A percentile compares a stretch with the other conserved stretches of the same genome.
phyloP scores from a whole-genome alignment of 2,329 filamentous ascomycete species.

The Sclerotinia glacialis region DNA sequence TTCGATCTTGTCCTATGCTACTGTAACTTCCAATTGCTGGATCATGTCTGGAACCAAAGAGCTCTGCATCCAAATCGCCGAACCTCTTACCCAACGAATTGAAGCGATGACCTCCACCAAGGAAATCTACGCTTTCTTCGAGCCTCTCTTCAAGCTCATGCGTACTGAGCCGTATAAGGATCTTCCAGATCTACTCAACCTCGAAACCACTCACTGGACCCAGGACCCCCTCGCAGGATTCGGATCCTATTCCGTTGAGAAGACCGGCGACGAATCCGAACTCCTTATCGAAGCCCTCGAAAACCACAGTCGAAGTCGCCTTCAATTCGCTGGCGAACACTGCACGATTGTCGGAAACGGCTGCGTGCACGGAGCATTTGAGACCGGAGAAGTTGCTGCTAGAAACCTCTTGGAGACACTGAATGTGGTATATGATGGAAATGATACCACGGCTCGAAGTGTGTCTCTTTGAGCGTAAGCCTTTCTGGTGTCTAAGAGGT shows the following conservation, averaged over 20 bases:
- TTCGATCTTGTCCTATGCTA: conserved; percentile 45
- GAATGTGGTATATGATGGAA: conserved; percentile 40
- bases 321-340: conserved; percentile 46
- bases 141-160: conserved; percentile 45
- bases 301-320: conserved; percentile 40
- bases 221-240: conserved; percentile 46
- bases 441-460: conserved; percentile 32
- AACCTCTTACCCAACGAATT: conserved; percentile 46
- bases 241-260: conserved; percentile 46
- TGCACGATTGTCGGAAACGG: conserved; percentile 44
- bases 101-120: conserved; percentile 44
- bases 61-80: conserved; percentile 45
- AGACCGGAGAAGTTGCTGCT: conserved; percentile 44
- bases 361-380: conserved; percentile 47
- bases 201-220: conserved; percentile 47
- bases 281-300: conserved; percentile 41
- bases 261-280: conserved; percentile 45
- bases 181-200: conserved; percentile 41
- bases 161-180: conserved; percentile 46
- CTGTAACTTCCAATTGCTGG: conserved; percentile 46
- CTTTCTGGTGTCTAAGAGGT: conserved; percentile 15
- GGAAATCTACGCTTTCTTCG: conserved; percentile 44
- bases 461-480: conserved; percentile 25
- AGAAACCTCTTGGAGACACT: conserved; percentile 42
- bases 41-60: conserved; percentile 46